Evolutionary conservation across 2,329 filamentous ascomycete genomes (phyloP), one percentile per base, ranked within the genome.

Genomic region (Aspergillus sp.): DNA sequence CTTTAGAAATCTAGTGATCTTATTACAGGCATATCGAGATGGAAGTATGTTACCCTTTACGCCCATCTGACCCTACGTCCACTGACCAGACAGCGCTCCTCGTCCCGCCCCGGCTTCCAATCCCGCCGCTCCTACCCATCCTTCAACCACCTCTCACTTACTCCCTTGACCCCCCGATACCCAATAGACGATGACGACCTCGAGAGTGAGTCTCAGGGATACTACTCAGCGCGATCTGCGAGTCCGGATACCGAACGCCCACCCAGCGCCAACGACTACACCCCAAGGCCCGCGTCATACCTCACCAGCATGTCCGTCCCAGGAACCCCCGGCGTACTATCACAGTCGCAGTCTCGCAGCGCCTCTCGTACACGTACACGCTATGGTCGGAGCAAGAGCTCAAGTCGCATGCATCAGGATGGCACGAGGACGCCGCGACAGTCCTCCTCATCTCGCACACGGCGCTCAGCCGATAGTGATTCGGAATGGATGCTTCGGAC

Each of bases 401-500:
- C 61, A 47, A 68, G 49, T 45, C 65, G 53, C 45, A 50, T 49
- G 50, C 61, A 57, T 44, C 53, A 57, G 46, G 72, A 65, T 53
- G 71, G 66, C 50, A 66, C 65, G 46, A 67, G 25, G 25, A 30
- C 10, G 25, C 25, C 10, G 25, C 25, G 25, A 4, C 25, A 10
- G 25, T 30, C 25, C 12, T 30, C 25, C 25, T 27, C 25, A 10
- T 30, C 25, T 30, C 25, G 25, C 10, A 4, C 25, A 12, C 25
- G 25, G 54, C 22, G 50, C 59, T 51, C 53, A 58, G 13, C 27
- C 17, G 30, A 35, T 27, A 10, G 41, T 38, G 71, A 77, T 45
- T 72, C 79, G 44, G 77, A 79, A 60, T 84, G 81, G 81, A 68
- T 83, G 46, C 74, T 81, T 41, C 77, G 80, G 45, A 76, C 80